Evolutionary conservation across 1,284 basidiomycete species (phyloP).

Genomic region (Lignosus rhinocerotis): DNA sequence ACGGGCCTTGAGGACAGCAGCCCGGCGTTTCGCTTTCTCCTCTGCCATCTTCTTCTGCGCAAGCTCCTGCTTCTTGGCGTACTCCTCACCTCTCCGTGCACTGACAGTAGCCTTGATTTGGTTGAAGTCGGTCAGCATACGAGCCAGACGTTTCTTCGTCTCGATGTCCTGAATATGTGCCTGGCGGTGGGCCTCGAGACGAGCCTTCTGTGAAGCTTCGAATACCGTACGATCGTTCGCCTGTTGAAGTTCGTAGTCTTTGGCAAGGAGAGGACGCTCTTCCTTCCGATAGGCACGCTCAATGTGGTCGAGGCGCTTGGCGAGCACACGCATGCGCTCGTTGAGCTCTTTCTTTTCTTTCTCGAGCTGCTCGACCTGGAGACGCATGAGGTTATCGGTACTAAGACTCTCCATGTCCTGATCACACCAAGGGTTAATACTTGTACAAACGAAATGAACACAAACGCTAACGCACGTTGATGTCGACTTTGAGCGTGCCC

Average conservation of each 20-base stretch:
- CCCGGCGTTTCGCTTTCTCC: slow-evolving; percentile 80
- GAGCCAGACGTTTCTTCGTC: slow-evolving; percentile 76
- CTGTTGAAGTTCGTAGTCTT: slow-evolving; percentile 91
- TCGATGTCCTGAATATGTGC: slow-evolving; percentile 74
- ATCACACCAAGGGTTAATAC: slow-evolving; percentile 1
- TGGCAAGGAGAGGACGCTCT: slow-evolving; percentile 82
- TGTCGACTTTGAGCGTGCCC: slow-evolving; percentile 84
- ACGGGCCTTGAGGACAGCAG: slow-evolving; percentile 52
- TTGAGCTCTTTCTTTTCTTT: slow-evolving; percentile 94
- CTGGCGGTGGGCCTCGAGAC: slow-evolving; percentile 59
- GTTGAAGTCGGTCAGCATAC: slow-evolving; percentile 79
- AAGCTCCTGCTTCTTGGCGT: slow-evolving; percentile 58
- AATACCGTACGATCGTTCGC: slow-evolving; percentile 72
- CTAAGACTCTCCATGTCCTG: slow-evolving; percentile 85
- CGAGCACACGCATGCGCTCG: slow-evolving; percentile 81
- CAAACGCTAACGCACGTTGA: slow-evolving; percentile 56
- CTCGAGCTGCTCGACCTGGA: slow-evolving; percentile 94
- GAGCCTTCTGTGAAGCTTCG: slow-evolving; percentile 62
- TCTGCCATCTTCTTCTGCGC: slow-evolving; percentile 78
- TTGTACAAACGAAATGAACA: background rate
- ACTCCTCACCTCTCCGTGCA: slow-evolving; percentile 71
- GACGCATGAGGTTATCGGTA: slow-evolving; percentile 85
- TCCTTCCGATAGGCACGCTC: slow-evolving; percentile 97
- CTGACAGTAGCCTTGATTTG: slow-evolving; percentile 62
- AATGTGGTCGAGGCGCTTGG: slow-evolving; percentile 93